A percentile compares a stretch with the other conserved stretches of the same genome.
Evolutionary conservation across 2,329 filamentous ascomycete species (phyloP).

Genomic region (Hirsutella thompsonii): DNA sequence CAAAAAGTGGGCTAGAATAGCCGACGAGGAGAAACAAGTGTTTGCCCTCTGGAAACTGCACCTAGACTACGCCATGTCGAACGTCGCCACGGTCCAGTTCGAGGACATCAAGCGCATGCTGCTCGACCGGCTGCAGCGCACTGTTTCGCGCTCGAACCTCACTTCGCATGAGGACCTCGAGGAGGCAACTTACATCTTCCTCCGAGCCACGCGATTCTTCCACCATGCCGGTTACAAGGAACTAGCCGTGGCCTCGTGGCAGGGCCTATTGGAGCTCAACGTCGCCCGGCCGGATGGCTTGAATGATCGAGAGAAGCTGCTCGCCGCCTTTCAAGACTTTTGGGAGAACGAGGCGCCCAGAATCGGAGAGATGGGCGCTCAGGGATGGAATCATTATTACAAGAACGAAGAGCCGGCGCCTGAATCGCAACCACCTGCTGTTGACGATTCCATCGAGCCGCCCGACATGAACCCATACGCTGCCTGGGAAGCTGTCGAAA

Average conservation of each 20-base stretch:
- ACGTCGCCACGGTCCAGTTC: constrained; percentile 53
- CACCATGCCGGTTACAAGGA: constrained; percentile 69
- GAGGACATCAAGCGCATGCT: constrained; percentile 51
- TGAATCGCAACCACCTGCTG: constrained; percentile 22
- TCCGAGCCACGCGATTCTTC: constrained; percentile 62
- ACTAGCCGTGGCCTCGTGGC: constrained; percentile 68
- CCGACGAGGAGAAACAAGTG: constrained; percentile 12
- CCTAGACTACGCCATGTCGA: constrained; percentile 60
- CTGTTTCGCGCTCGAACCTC: constrained; percentile 4
- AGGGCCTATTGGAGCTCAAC: constrained; percentile 63
- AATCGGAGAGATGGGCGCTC: constrained; percentile 59
- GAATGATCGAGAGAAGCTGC: constrained; percentile 9
- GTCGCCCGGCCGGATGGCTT: constrained; percentile 34
- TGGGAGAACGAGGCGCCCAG: constrained; percentile 79
- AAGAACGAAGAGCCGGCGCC: constrained; percentile 22
- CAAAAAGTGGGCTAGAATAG: constrained; percentile 50
- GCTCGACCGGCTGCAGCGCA: constrained; percentile 30
- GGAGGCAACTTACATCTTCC: constrained; percentile 51
- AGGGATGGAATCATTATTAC: constrained; percentile 54
- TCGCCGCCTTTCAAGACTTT: constrained; percentile 50
- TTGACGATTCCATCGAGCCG: background rate
- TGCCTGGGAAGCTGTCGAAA: constrained; percentile 42
- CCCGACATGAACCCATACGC: constrained; percentile 32
- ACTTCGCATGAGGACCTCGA: constrained; percentile 5
- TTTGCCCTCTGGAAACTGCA: constrained; percentile 61